Evolutionary conservation across 2,329 filamentous ascomycete genomes (phyloP), one percentile per base, ranked within the genome.

Genomic region (Aspergillus ustus): DNA sequence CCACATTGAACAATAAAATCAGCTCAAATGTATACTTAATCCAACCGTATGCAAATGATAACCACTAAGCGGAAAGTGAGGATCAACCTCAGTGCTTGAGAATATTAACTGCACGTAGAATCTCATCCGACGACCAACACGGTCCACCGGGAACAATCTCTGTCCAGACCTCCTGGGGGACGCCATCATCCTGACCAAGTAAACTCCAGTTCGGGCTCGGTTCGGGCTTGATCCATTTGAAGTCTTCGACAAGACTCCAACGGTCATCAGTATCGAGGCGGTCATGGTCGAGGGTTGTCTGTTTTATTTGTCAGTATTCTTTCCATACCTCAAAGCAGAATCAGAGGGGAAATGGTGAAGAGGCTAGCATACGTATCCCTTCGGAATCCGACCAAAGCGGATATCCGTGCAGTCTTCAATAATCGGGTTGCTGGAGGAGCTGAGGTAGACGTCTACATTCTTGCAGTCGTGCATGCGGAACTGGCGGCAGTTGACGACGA

Each of bases 241-340:
- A 99, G 75, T 99, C 95, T 75, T 98, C 92, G 17, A 98, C 91
- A 70, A 95, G 88, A 69, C 93, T 85, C 92, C 92, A 99, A 70
- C 90, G 86, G 73, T 96, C 94, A 57, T 73, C 68, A 7, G 73
- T 64, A 31, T 75, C 68, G 3, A 68, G 66, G 37, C 70, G 68
- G 59, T 73, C 73, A 31, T 75, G 70, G 19, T 72, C 63, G 48
- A 75, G 62, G 37, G 72, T 66, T 73, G 78, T 45, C 56, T 46
- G 8, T 54, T 43, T 20, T 6, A 28, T 13, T 37, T 25, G n/a
- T 28, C 8, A 52, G 66, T 58, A 29, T 37, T 17, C 46, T 22
- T 40, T 11, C 19, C 28, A 13, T 31, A 6, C 29, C 37, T 37
- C 25, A 25, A 37, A 7, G 8, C 52, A 69, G 63, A 44, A 43